Percentiles rank a stretch among this genome's conserved stretches.
Conservation (phyloP, 2,329 filamentous ascomycete genomes). For the Cladobotryum mycophilum region DNA sequence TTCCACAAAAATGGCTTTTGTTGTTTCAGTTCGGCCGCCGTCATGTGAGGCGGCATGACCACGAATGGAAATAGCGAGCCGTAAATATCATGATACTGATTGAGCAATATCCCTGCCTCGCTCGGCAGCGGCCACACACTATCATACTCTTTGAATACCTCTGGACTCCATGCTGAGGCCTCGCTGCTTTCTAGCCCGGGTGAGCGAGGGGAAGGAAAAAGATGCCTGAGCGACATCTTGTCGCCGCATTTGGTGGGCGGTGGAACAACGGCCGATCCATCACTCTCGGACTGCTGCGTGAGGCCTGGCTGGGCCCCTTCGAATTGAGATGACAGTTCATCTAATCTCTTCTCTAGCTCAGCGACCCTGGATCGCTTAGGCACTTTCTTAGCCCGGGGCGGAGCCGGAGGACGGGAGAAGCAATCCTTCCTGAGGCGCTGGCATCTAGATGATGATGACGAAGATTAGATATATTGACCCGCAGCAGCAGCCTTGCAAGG, state of each 20-base stretch:
- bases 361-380: constrained; percentile 43
- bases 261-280: constrained; percentile 9
- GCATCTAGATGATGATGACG: constrained; percentile 31
- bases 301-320: constrained; percentile 18
- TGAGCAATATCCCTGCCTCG: constrained; percentile 37
- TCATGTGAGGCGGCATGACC: constrained; percentile 31
- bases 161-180: constrained; percentile 16
- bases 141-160: constrained; percentile 19
- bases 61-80: constrained; percentile 40
- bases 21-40: constrained; percentile 30
- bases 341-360: constrained; percentile 44
- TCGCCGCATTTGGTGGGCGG: constrained; percentile 7
- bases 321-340: constrained; percentile 43
- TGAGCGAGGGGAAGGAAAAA: constrained; percentile 28
- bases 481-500: too few relatives aligned
- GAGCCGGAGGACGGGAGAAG: constrained; percentile 40
- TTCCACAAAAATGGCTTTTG: constrained; percentile 43
- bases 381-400: constrained; percentile 40
- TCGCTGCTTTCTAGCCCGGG: constrained; percentile 18
- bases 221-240: constrained; percentile 26
- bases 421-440: constrained; percentile 43
- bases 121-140: constrained; percentile 35
- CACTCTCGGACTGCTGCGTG: not conserved
- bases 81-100: constrained; percentile 28
- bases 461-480: not conserved